phyloP scores from a whole-genome alignment of 352 stramenopile genomes.

The Globisporangium megalacanthum region DNA sequence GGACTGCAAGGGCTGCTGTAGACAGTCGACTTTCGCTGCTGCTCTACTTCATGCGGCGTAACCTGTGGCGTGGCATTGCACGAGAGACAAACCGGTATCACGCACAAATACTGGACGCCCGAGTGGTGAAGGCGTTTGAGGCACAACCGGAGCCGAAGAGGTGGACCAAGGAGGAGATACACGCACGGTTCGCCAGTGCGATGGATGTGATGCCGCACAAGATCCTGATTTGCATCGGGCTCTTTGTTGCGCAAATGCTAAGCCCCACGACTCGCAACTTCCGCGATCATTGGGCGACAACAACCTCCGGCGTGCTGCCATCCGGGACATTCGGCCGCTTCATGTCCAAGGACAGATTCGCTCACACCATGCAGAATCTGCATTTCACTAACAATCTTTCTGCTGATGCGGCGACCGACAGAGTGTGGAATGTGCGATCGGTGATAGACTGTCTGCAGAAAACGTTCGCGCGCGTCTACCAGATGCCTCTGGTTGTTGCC shows the following conservation, averaged over 20 bases:
- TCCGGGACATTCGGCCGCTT: not conserved
- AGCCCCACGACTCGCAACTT: not conserved
- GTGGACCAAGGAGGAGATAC: not conserved
- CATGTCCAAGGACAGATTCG: conserved; percentile 1
- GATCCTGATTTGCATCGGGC: not conserved
- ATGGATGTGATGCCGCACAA: not conserved
- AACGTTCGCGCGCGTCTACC: conserved; percentile 1
- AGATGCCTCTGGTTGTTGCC: not conserved
- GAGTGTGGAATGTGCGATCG: conserved; percentile 6
- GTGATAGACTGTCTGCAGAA: conserved; percentile 3
- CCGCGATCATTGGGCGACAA: not conserved
- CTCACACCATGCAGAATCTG: conserved; percentile 2
- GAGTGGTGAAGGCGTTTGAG: not conserved
- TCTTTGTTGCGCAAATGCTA: not conserved
- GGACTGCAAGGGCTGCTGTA: not conserved
- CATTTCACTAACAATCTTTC: conserved; percentile 8
- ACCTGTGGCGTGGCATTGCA: not conserved
- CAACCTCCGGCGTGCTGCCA: not conserved
- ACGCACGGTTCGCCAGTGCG: not conserved
- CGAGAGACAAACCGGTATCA: not conserved
- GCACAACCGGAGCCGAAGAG: not conserved
- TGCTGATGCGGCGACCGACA: not conserved
- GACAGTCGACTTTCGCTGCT: not conserved
- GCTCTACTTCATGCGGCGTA: not conserved
- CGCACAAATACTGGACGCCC: not conserved